Base-by-base conservation (phyloP, 176 grass and related monocot genomes). In the Rhynchospora tenuis region DNA sequence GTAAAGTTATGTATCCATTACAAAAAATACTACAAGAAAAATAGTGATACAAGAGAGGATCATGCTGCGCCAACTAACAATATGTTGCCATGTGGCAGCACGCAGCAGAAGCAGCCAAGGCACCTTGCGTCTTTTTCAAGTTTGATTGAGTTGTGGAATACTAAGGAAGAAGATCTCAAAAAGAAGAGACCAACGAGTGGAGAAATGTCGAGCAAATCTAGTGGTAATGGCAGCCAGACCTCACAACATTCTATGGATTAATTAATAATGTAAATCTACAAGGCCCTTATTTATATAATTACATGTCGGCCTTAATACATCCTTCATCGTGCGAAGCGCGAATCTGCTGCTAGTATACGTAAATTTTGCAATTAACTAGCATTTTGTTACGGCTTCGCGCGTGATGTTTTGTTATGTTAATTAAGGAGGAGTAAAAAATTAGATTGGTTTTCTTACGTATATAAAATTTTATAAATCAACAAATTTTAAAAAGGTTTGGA, bases 91-190 rank as follows among this genome's bases (percentile, higher is more conserved):
- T 81, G 50, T 61, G 74, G 15, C 80, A 74, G 5, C 3, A 2
- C 3, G 1, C 33, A 38, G 33, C 33, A 38, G 33, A 38, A 71
- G 10, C 63, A 2, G 45, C 52, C 26, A 2, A 85, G 31, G 50
- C 79, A 29, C 7, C 56, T 85, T 48, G 63, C 29, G 31, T 84
- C 79, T 73, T 86, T 90, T 59, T 66, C 64, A 64, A 98, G 92
- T 79, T 84, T 91, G 83, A 81, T 94, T 7, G 79, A 84, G 19
- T 98, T 98, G 79, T 87, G 87, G 20, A 91, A 98, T 61, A 91
- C 44, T 44, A 93, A 88, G 72, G 92, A 94, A 77, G 88, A 64
- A 62, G 87, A 76, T 76, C 6, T 19, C 13, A 55, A 54, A 17
- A 16, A 9, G 20, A 75, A 75, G 72, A 29, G 2, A 75, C 23